phyloP scores from a whole-genome alignment of 192 early-diverging fungal species.

The Linnemannia hyalina region DNA sequence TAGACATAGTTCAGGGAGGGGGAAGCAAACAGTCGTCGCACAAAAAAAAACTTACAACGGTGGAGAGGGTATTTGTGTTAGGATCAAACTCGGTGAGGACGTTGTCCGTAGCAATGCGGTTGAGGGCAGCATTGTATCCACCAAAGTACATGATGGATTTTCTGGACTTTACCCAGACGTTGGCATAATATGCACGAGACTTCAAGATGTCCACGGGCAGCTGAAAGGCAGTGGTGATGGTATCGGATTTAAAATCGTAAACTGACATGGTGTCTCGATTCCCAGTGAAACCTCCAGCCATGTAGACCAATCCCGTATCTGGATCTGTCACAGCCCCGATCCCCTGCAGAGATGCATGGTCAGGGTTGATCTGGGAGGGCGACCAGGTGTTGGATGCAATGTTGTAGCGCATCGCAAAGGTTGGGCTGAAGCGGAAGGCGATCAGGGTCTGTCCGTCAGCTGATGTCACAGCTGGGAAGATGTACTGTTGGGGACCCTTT shows the following conservation, averaged over 20 bases:
- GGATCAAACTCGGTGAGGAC: slow-evolving; percentile 46
- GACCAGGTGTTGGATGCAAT: slow-evolving; percentile 17
- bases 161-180: slow-evolving; percentile 6
- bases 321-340: slow-evolving; percentile 43
- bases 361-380: not conserved
- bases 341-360: slow-evolving; percentile 7
- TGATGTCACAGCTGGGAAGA: slow-evolving; percentile 28
- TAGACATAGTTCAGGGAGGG: not conserved
- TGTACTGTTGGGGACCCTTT: slow-evolving; percentile 1
- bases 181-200: slow-evolving; percentile 31
- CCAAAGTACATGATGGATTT: slow-evolving; percentile 31
- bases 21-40: not conserved
- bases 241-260: slow-evolving; percentile 25
- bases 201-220: not conserved
- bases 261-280: slow-evolving; percentile 23
- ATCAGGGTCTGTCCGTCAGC: slow-evolving; percentile 28
- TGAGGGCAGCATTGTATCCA: slow-evolving; percentile 22
- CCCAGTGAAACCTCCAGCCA: slow-evolving; percentile 37
- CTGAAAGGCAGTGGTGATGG: not conserved
- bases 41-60: slow-evolving; percentile 11
- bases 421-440: slow-evolving; percentile 16
- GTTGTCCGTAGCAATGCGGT: not conserved
- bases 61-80: not conserved
- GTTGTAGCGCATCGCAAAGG: slow-evolving; percentile 22
- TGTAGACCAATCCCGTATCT: slow-evolving; percentile 23